Percentiles rank a stretch among this genome's conserved stretches.
These are phyloP conservation scores for Tylopilus orsonianus DNA, from an alignment of 1,284 basidiomycete genomes.

Conservation along the genomic window DNA sequence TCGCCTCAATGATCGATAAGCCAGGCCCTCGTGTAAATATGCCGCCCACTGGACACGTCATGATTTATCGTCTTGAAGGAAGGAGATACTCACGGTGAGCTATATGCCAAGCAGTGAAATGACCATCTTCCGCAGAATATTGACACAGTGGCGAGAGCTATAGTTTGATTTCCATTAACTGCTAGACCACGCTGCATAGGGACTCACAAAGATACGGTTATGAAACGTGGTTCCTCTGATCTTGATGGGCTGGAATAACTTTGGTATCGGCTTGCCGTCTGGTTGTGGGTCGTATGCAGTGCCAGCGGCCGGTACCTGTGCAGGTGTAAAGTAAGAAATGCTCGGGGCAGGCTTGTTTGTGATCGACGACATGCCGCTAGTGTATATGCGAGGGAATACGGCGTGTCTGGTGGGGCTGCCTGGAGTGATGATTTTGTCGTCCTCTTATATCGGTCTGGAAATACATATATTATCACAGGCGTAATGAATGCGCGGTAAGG, in stretches of 20 bases:
- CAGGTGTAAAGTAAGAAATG: constrained; percentile 54
- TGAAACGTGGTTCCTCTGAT: constrained; percentile 68
- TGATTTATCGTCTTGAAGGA: background rate
- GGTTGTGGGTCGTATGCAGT: constrained; percentile 45
- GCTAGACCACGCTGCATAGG: background rate
- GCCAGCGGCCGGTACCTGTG: constrained; percentile 50
- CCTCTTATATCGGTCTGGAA: constrained; percentile 7
- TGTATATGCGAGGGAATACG: background rate
- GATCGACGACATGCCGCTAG: constrained; percentile 16
- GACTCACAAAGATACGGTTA: constrained; percentile 65
- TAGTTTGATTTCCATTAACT: background rate
- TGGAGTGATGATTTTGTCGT: background rate
- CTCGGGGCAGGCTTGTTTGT: constrained; percentile 38
- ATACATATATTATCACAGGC: too few relatives aligned
- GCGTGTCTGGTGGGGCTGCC: background rate
- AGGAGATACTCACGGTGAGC: constrained; percentile 41
- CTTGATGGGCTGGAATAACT: constrained; percentile 62
- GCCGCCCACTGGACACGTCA: constrained; percentile 39
- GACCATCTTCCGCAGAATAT: constrained; percentile 62
- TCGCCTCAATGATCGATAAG: constrained; percentile 58
- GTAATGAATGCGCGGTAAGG: too few relatives aligned
- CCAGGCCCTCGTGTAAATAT: constrained; percentile 51
- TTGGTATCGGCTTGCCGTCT: constrained; percentile 47
- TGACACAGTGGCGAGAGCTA: constrained; percentile 58
- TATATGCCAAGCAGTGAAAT: constrained; percentile 51